A percentile compares a stretch with the other conserved stretches of the same genome.
Evolutionary conservation across 2,329 filamentous ascomycete species (phyloP).

Genomic region (Sarocladium kiliense): DNA sequence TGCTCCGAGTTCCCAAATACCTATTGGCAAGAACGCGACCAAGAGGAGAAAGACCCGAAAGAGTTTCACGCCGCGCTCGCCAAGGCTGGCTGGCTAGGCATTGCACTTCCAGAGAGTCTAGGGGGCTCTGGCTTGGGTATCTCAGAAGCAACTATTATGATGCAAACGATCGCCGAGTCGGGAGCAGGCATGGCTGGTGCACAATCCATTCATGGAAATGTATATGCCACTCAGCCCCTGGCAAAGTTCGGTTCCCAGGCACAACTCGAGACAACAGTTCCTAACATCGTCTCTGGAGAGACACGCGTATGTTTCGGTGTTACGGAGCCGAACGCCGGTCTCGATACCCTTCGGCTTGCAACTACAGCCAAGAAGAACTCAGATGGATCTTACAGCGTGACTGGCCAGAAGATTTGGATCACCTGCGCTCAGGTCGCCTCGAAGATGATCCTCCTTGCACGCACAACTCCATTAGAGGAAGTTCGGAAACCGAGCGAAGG

Average conservation of each 20-base stretch:
- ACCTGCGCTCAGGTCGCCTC: conserved; percentile 76
- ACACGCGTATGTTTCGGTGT: conserved; percentile 77
- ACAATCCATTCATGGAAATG: conserved; percentile 58
- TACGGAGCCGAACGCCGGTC: conserved; percentile 75
- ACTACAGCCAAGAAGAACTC: conserved; percentile 53
- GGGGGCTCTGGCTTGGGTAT: conserved; percentile 74
- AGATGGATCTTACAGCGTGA: conserved; percentile 58
- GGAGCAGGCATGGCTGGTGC: conserved; percentile 74
- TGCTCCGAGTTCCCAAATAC: conserved; percentile 67
- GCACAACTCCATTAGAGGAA: conserved; percentile 66
- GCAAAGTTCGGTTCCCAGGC: conserved; percentile 62
- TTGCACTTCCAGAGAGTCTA: conserved; percentile 68
- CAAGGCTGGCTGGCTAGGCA: conserved; percentile 74
- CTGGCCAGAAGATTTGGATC: conserved; percentile 86
- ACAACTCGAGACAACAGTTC: conserved; percentile 60
- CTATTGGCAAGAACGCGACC: conserved; percentile 73
- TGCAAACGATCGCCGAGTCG: conserved; percentile 74
- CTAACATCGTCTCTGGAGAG: conserved; percentile 65
- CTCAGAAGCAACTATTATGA: conserved; percentile 80
- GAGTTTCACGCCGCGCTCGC: conserved; percentile 73
- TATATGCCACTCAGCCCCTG: conserved; percentile 72
- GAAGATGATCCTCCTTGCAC: conserved; percentile 78
- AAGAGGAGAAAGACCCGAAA: conserved; percentile 63
- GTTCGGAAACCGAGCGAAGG: conserved; percentile 65
- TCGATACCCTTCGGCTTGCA: conserved; percentile 68